Evolutionary conservation across 2,329 filamentous ascomycete species (phyloP).

Genomic region (Chaetomium strumarium): DNA sequence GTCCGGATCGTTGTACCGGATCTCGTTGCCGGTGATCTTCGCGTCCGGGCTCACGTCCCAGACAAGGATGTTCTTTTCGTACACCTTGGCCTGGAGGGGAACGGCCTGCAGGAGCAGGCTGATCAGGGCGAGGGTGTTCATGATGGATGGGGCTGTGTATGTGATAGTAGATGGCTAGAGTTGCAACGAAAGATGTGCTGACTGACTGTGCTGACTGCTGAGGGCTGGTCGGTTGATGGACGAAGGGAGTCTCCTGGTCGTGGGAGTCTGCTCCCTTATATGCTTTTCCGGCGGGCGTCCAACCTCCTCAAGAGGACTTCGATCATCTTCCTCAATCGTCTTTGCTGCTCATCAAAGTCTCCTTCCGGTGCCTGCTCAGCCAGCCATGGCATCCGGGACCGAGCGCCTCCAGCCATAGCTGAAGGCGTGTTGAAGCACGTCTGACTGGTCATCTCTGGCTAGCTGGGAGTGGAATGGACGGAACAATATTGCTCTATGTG

Average conservation of each 20-base stretch:
- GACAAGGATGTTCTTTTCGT: neutral
- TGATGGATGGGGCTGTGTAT: neutral
- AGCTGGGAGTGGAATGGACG: neutral
- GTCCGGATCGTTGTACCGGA: neutral
- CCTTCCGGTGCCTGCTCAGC: neutral
- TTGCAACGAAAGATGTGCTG: too few relatives aligned
- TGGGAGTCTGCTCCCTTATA: neutral
- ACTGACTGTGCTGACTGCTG: too few relatives aligned
- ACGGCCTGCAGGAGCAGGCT: neutral
- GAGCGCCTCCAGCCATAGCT: neutral
- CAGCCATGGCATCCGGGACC: neutral
- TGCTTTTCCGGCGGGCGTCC: neutral
- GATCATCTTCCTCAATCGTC: neutral
- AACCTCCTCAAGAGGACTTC: neutral
- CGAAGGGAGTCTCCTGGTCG: neutral
- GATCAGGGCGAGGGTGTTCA: neutral
- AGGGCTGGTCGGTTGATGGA: neutral
- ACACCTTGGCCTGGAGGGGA: neutral
- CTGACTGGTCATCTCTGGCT: neutral
- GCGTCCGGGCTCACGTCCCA: neutral
- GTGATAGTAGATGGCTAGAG: too few relatives aligned
- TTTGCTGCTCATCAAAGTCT: neutral
- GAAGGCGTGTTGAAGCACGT: neutral
- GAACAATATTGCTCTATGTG: neutral
- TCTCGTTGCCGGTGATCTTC: neutral